Percentiles rank a stretch among this genome's conserved stretches.
These are phyloP conservation scores for Styphnolobium japonicum DNA, from an alignment of 306 rosid species.

Conservation along the genomic window DNA sequence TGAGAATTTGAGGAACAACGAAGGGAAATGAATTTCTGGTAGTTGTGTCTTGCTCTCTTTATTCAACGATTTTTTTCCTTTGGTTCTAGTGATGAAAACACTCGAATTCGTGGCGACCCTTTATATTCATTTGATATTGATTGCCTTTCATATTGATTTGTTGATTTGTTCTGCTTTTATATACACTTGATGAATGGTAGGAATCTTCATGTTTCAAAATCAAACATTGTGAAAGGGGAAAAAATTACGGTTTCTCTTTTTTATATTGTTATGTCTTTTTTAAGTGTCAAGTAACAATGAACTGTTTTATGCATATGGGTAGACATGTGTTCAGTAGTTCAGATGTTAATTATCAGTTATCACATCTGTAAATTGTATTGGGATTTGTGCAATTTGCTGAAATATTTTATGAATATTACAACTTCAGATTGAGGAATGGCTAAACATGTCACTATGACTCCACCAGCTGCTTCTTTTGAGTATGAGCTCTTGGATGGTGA, in stretches of 20 bases:
- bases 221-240: neutral
- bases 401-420: slow-evolving; percentile 6
- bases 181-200: neutral
- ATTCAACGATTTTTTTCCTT: neutral
- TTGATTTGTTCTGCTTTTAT: slow-evolving; percentile 5
- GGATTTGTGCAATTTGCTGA: slow-evolving; percentile 7
- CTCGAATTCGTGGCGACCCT: neutral
- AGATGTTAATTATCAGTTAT: neutral
- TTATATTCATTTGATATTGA: neutral
- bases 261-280: neutral
- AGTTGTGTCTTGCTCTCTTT: too few species aligned
- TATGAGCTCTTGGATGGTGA: slow-evolving; percentile 72
- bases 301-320: neutral
- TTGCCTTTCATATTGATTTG: too few species aligned
- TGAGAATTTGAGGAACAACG: neutral
- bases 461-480: slow-evolving; percentile 52
- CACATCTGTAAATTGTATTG: neutral
- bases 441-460: slow-evolving; percentile 44
- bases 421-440: slow-evolving; percentile 63
- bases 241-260: neutral
- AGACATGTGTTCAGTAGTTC: neutral
- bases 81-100: slow-evolving; percentile 8
- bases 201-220: neutral
- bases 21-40: neutral
- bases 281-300: neutral